Base-by-base conservation (phyloP, 176 grass and related monocot genomes). In the Saccharum officinarum region DNA sequence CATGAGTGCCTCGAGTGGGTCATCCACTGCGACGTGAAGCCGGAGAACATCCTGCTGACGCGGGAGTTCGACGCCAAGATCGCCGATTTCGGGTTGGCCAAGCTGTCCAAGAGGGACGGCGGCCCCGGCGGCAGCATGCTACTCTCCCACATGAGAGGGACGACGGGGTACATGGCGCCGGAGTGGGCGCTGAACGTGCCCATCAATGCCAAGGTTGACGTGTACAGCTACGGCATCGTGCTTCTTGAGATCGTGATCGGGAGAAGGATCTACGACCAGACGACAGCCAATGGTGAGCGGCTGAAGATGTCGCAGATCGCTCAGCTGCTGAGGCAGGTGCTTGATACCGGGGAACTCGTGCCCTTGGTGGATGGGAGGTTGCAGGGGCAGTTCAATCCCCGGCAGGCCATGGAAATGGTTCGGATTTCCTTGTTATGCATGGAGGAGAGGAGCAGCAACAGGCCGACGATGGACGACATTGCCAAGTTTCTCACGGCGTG, bases 1-100 rank as follows among this genome's bases (percentile, higher is more conserved):
- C 86, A 92, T 8, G 93, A 92, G 31, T 92, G 93, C 41, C 80
- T 92, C n/a, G 93, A 95, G 60, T 95, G 93, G 93, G 65, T 92
- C 39, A 83, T 92, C 77, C 90, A 89, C 34, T 92, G 86, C 1
- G 90, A 92, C 12, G 82, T 92, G 3, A 92, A 92, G 68, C 90
- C 90, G 28, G 67, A 92, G 69, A 92, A 92, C 49, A 83, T 92
- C 31, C 83, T 92, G 0, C 79, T 92, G 36, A 78, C 59, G 15
- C 36, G 77, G 10, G 85, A 95, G 4, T 95, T 92, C 30, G 93
- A 95, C 37, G 85, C 85, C 20, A 95, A 92, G 79, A 95, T 92
- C 10, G 54, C 10, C 2, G 75, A 39, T 0, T 77, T 77, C 34
- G 20, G 75, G 37, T 1, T 77, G 11, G 34, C 75, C 52, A 77